Evolutionary conservation across 495 filamentous ascomycete species (phyloP), one percentile per base, ranked within the genome.

Genomic region (Tuber brumale): DNA sequence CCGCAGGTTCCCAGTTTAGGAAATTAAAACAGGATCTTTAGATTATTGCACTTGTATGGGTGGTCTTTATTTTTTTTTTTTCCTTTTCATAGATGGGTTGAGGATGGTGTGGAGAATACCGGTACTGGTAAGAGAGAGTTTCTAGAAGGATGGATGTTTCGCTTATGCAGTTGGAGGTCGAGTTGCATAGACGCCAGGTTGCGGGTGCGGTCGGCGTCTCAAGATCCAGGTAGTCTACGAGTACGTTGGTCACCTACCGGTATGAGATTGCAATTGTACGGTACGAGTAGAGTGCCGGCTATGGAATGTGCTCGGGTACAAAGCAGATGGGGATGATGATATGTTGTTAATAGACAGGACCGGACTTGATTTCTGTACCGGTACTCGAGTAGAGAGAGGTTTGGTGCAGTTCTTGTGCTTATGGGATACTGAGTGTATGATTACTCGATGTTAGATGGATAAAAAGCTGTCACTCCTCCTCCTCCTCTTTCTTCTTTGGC

Each of bases 141-240:
- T 14, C 18, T 46, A 75, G 70, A 12, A 57, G 41, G 45, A 27
- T 43, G 42, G 48, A 69, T 43, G n/a, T 3, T 41, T 23, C 61
- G 61, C 61, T 75, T 69, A 27, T 39, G 43, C 46, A 42, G 74
- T 44, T 69, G 45, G 45, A 37, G 70, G 76, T 48, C 42, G 75
- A 27, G 19, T 42, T 69, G 46, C 73, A 46, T 61, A 23, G 16
- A n/a, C 61, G 41, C 73, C 51, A n/a, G 73, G 57, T 74, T 70
- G 9, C 44, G 16, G 44, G 18, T 46, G 16, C 44, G n/a, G 61
- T 76, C n/a, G 45, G 75, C 73, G 39, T 51, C 76, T 66, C n/a
- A 51, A 23, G 70, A 73, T 69, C 35, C 46, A 70, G 35, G 71
- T 51, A 45, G n/a, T 16, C 14, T n/a, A n/a, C n/a, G n/a, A n/a